Percentiles rank a stretch among this genome's conserved stretches.
Conservation (phyloP, 2,329 filamentous ascomycete species). For the Falciphora oryzae region DNA sequence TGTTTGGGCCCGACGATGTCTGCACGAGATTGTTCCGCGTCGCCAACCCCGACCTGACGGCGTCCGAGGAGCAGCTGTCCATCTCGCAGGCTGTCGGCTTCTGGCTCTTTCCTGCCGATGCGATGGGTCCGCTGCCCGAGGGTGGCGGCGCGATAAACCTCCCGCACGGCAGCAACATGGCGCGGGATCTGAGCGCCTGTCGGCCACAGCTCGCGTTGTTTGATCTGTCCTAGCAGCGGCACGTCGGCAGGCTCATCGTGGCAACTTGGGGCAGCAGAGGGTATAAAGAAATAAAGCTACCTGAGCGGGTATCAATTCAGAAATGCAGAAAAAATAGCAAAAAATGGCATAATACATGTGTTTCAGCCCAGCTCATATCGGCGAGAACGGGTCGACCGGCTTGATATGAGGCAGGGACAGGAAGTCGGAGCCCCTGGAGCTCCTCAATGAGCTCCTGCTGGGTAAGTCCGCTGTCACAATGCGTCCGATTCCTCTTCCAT, state of each 20-base stretch:
- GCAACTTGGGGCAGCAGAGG: too few relatives aligned
- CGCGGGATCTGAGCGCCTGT: not conserved
- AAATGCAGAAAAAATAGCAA: not conserved
- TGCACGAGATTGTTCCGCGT: not conserved
- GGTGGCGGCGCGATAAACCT: not conserved
- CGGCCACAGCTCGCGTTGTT: constrained; percentile 1
- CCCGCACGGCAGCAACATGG: not conserved
- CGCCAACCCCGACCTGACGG: not conserved
- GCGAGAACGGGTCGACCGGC: not conserved
- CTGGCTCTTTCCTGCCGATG: not conserved
- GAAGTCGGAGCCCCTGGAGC: not conserved
- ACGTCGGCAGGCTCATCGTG: too few relatives aligned
- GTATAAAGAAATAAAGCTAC: too few relatives aligned
- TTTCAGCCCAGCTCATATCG: not conserved
- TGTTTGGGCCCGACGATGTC: not conserved
- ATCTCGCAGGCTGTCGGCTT: not conserved
- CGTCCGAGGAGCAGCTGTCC: not conserved
- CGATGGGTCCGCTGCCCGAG: not conserved
- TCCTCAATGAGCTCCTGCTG: not conserved
- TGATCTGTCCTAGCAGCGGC: not conserved
- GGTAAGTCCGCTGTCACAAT: not conserved
- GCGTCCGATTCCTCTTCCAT: not conserved
- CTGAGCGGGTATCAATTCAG: too few relatives aligned
- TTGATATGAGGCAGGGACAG: not conserved
- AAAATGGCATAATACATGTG: not conserved